A percentile compares a stretch with the other conserved stretches of the same genome.
Evolutionary conservation across 108 stramenopile species (phyloP).

Genomic region (Bacterosira constricta): DNA sequence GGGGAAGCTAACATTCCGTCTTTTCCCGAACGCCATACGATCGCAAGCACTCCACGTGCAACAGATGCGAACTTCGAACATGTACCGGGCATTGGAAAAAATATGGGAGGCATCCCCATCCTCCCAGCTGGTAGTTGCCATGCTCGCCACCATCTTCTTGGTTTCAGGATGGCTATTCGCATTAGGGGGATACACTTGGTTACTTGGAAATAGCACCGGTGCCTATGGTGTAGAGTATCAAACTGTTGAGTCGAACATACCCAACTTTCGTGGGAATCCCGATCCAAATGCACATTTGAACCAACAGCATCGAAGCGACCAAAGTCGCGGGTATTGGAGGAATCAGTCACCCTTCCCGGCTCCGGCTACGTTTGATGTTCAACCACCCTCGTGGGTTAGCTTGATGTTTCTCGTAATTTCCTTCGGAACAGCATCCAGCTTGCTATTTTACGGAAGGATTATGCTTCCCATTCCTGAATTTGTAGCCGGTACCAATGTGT

Average conservation of each 20-base stretch:
- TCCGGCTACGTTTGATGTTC: slow-evolving; percentile 16
- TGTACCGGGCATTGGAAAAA: slow-evolving; percentile 42
- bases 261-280: slow-evolving; percentile 26
- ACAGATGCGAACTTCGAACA: slow-evolving; percentile 44
- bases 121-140: slow-evolving; percentile 38
- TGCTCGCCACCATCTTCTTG: slow-evolving; percentile 7
- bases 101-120: slow-evolving; percentile 34
- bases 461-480: slow-evolving; percentile 75
- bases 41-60: slow-evolving; percentile 37
- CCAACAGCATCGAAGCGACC: not conserved
- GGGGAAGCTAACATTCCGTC: slow-evolving; percentile 23
- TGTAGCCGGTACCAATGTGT: slow-evolving; percentile 69
- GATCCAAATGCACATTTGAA: too few species aligned
- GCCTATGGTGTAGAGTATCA: slow-evolving; percentile 14
- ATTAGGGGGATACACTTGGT: slow-evolving; percentile 18
- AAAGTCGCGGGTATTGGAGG: slow-evolving; percentile 21
- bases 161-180: slow-evolving; percentile 25
- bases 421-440: slow-evolving; percentile 33
- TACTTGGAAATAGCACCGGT: slow-evolving; percentile 8
- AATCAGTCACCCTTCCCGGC: slow-evolving; percentile 24
- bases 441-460: slow-evolving; percentile 59
- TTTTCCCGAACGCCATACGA: slow-evolving; percentile 34
- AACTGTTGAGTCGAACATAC: slow-evolving; percentile 28
- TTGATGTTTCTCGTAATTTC: slow-evolving; percentile 30
- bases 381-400: slow-evolving; percentile 29